Percentiles rank a stretch among this genome's conserved stretches.
These are phyloP conservation scores for Apiospora arundinis DNA, from an alignment of 2,329 filamentous ascomycete species.

Conservation along the genomic window DNA sequence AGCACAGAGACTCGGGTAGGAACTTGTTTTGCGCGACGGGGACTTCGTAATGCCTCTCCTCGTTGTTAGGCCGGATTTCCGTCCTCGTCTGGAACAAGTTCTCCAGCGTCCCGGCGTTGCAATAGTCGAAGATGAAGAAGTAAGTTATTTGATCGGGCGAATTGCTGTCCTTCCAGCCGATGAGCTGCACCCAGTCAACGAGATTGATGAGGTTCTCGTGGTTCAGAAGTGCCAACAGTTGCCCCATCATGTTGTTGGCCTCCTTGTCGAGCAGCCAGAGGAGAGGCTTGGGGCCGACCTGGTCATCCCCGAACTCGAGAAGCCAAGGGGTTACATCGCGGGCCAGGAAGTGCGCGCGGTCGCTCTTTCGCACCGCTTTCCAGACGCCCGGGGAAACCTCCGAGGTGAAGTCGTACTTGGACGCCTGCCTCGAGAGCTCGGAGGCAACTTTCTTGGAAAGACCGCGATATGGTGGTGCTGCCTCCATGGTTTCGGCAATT, in stretches of 20 bases:
- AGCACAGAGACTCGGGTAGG: conserved; percentile 59
- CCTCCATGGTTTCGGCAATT: conserved; percentile 12
- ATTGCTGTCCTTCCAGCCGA: conserved; percentile 22
- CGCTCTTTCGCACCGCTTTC: conserved; percentile 35
- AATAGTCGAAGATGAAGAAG: conserved; percentile 58
- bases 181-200: conserved; percentile 43
- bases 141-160: conserved; percentile 22
- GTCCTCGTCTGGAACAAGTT: conserved; percentile 41
- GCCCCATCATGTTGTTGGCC: conserved; percentile 32
- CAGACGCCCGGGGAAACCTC: conserved; percentile 36
- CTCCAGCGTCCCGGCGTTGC: conserved; percentile 56
- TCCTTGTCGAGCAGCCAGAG: conserved; percentile 30
- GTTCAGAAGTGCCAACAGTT: conserved; percentile 48
- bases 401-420: conserved; percentile 37
- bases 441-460: conserved; percentile 2
- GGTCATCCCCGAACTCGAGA: conserved; percentile 23
- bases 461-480: background rate
- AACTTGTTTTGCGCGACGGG: conserved; percentile 36
- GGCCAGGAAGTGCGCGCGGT: conserved; percentile 37
- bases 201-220: conserved; percentile 58
- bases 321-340: conserved; percentile 36
- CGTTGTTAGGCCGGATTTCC: background rate
- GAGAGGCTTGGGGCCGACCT: conserved; percentile 3
- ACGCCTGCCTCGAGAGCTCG: conserved; percentile 14
- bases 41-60: background rate